phyloP scores from a whole-genome alignment of 306 rosid species.

The Amphicarpaea edgeworthii region DNA sequence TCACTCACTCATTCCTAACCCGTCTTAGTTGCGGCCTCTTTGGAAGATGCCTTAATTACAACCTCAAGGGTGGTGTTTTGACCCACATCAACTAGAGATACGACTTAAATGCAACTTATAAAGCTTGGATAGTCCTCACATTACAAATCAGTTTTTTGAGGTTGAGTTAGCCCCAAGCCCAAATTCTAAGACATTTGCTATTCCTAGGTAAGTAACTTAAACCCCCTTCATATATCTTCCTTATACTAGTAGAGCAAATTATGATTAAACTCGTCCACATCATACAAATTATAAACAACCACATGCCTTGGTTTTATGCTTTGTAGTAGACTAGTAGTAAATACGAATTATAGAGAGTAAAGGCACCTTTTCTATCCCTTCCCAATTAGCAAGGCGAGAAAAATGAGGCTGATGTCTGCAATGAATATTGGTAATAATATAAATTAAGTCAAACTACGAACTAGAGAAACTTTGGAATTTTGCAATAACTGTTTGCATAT shows the following conservation, averaged over 20 bases:
- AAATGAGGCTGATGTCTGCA: constrained; percentile 90
- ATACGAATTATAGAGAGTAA: constrained; percentile 32
- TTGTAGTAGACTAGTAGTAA: constrained; percentile 19
- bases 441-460: constrained; percentile 38
- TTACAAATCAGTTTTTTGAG: background rate
- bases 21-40: background rate
- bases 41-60: too few relatives aligned
- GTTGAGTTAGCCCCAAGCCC: background rate
- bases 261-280: constrained; percentile 13
- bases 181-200: background rate
- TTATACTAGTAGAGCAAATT: constrained; percentile 13
- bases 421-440: constrained; percentile 38
- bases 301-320: constrained; percentile 3
- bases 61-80: too few relatives aligned
- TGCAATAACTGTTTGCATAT: constrained; percentile 27
- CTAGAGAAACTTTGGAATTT: constrained; percentile 17
- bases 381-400: constrained; percentile 96
- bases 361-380: constrained; percentile 80
- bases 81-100: background rate
- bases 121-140: background rate
- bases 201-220: constrained; percentile 11
- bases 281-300: constrained; percentile 9
- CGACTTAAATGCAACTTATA: too few relatives aligned
- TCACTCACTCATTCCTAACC: background rate
- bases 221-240: constrained; percentile 20